These are phyloP conservation scores for Yamadazyma sp. DNA, from an alignment of 805 yeast genomes.

Conservation along the genomic window DNA sequence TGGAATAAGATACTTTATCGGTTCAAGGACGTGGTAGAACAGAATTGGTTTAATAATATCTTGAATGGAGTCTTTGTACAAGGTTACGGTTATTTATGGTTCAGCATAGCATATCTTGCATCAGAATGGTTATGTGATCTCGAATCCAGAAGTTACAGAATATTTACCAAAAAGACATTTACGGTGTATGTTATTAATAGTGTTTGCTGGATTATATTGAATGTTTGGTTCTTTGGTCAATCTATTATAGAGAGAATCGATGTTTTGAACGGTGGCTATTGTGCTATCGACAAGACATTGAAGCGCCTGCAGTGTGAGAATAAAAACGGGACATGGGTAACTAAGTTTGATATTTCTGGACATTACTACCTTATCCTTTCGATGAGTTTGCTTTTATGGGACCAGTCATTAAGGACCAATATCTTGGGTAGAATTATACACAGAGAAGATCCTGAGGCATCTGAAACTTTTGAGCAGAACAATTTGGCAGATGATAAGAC, in stretches of 20 bases:
- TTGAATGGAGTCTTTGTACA: constrained; percentile 16
- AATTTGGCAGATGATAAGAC: too few relatives aligned
- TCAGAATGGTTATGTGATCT: not conserved
- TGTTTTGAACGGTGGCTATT: constrained; percentile 37
- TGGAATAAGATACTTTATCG: constrained; percentile 12
- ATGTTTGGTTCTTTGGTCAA: constrained; percentile 34
- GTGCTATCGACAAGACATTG: constrained; percentile 20
- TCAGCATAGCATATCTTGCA: constrained; percentile 16
- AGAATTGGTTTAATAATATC: constrained; percentile 16
- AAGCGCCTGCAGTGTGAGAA: constrained; percentile 9
- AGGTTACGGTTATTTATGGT: constrained; percentile 29
- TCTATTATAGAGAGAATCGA: constrained; percentile 31
- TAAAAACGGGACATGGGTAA: constrained; percentile 39
- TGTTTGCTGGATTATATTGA: constrained; percentile 1
- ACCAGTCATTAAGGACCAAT: constrained; percentile 1
- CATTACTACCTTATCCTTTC: constrained; percentile 47
- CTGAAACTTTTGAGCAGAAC: too few relatives aligned
- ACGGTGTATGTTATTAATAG: constrained; percentile 5
- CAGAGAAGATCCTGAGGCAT: too few relatives aligned
- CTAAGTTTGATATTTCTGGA: constrained; percentile 54
- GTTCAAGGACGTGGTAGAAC: constrained; percentile 15
- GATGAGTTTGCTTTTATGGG: constrained; percentile 27
- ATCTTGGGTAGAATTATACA: too few relatives aligned
- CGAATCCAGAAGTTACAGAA: too few relatives aligned
- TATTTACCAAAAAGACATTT: not conserved